These are phyloP conservation scores for Umbelopsis sp. DNA, from an alignment of 371 early-diverging fungal genomes.

Conservation along the genomic window DNA sequence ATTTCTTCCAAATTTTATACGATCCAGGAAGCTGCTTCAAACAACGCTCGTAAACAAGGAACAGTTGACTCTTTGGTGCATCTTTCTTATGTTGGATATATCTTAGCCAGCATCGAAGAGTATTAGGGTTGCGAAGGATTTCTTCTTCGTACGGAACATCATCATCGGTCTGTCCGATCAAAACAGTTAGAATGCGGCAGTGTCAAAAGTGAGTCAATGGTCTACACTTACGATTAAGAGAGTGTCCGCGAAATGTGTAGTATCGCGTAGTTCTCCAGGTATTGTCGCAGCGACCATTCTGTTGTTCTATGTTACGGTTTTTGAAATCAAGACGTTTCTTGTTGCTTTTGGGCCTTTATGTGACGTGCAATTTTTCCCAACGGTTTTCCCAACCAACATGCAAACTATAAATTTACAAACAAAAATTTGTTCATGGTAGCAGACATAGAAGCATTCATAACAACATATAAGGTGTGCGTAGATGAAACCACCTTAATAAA, in stretches of 20 bases:
- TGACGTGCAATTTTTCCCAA: not conserved
- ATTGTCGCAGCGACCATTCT: not conserved
- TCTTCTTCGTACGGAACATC: constrained; percentile 92
- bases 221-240: not conserved
- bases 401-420: too few relatives aligned
- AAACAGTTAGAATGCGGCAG: not conserved
- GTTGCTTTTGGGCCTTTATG: not conserved
- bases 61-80: constrained; percentile 46
- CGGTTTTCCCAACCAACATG: too few relatives aligned
- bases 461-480: not conserved
- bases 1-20: constrained; percentile 95
- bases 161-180: constrained; percentile 54
- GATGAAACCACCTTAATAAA: not conserved
- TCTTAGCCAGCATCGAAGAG: constrained; percentile 84
- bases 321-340: not conserved
- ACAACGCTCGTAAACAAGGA: constrained; percentile 87
- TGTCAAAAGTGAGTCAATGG: not conserved
- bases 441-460: not conserved
- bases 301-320: not conserved
- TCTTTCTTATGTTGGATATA: constrained; percentile 87
- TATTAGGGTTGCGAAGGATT: constrained; percentile 81
- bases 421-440: not conserved
- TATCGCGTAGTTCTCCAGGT: not conserved
- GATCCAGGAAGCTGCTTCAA: constrained; percentile 87
- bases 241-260: not conserved